A percentile compares a stretch with the other conserved stretches of the same genome.
These are phyloP conservation scores for Sanghuangporus sanghuang DNA, from an alignment of 1,284 basidiomycete species.

Conservation along the genomic window DNA sequence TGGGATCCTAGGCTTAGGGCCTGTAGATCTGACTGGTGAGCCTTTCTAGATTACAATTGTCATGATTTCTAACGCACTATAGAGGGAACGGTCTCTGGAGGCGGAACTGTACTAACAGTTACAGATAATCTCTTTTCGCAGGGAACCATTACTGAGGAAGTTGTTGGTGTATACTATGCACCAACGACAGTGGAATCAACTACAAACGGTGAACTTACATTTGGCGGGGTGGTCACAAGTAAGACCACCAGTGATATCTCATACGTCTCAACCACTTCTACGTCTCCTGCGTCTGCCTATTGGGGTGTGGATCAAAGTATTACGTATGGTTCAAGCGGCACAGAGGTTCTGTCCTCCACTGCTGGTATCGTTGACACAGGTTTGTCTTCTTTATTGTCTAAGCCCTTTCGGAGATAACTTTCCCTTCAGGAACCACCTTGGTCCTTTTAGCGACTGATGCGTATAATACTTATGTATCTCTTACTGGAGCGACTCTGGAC, in stretches of 20 bases:
- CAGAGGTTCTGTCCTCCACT: conserved; percentile 18
- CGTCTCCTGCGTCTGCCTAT: conserved; percentile 26
- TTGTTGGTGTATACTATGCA: conserved; percentile 22
- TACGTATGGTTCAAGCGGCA: conserved; percentile 22
- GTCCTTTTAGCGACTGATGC: conserved; percentile 18
- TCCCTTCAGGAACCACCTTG: conserved; percentile 18
- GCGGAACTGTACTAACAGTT: conserved; percentile 22
- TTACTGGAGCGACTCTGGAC: conserved; percentile 18
- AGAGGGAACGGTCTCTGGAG: conserved; percentile 17
- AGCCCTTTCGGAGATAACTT: neutral
- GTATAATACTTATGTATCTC: conserved; percentile 13
- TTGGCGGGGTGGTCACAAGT: conserved; percentile 21
- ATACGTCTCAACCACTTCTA: conserved; percentile 14
- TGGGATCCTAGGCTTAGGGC: conserved; percentile 38
- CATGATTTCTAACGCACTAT: neutral
- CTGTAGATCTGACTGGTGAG: conserved; percentile 24
- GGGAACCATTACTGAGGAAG: conserved; percentile 19
- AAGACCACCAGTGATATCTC: conserved; percentile 19
- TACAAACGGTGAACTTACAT: conserved; percentile 21
- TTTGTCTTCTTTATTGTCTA: neutral
- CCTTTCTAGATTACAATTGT: neutral
- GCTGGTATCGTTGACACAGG: conserved; percentile 24
- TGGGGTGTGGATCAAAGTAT: conserved; percentile 32
- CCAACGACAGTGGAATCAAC: conserved; percentile 17
- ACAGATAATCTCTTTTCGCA: conserved; percentile 22